Conservation (phyloP, 164 flowering plant species). For the Umbilicus rupestris region DNA sequence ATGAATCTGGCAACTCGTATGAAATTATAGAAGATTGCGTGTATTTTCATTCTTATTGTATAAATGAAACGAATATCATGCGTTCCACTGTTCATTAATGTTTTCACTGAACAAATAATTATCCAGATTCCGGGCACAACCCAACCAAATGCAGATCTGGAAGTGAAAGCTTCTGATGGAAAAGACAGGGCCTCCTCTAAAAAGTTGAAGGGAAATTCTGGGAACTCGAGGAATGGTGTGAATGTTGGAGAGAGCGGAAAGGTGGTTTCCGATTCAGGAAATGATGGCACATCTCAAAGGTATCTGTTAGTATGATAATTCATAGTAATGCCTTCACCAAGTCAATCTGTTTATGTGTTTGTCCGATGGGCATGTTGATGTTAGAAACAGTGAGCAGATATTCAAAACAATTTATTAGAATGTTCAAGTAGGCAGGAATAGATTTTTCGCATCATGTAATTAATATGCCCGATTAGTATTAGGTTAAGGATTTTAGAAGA, state of each 20-base stretch:
- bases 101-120: background rate
- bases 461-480: background rate
- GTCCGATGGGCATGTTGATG: conserved; percentile 15
- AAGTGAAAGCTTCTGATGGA: conserved; percentile 1
- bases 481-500: background rate
- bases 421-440: no score
- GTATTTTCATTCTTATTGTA: background rate
- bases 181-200: conserved; percentile 1
- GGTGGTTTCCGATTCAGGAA: conserved; percentile 9
- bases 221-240: background rate
- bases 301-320: background rate
- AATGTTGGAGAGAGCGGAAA: conserved; percentile 10
- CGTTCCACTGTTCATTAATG: background rate
- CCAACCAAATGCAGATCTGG: conserved; percentile 3
- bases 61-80: background rate
- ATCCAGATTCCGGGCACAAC: conserved; percentile 2
- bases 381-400: background rate
- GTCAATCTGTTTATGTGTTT: background rate
- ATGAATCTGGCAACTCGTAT: background rate
- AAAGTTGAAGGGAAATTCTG: conserved; percentile 1
- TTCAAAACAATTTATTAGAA: no score
- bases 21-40: background rate
- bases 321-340: conserved; percentile 12
- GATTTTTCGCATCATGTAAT: no score
- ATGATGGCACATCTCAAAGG: conserved; percentile 5